phyloP scores from a whole-genome alignment of 2,329 filamentous ascomycete genomes.

The Diplocarpon rosae region DNA sequence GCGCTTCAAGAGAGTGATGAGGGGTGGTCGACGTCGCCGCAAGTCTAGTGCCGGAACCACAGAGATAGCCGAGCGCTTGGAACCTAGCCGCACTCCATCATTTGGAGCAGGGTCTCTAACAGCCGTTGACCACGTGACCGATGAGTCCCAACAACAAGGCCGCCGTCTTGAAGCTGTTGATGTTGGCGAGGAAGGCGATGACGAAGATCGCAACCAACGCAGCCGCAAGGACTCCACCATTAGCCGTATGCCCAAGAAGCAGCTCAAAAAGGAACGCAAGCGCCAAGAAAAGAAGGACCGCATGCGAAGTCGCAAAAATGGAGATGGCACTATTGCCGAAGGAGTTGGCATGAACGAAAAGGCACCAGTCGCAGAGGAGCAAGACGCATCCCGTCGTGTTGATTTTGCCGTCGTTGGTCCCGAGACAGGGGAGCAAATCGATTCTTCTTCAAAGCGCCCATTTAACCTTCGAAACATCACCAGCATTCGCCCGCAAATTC shows the following conservation, averaged over 20 bases:
- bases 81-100: slow-evolving; percentile 34
- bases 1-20: slow-evolving; percentile 65
- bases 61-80: slow-evolving; percentile 38
- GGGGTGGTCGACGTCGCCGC: slow-evolving; percentile 48
- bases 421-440: slow-evolving; percentile 19
- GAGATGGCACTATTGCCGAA: slow-evolving; percentile 17
- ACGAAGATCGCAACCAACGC: slow-evolving; percentile 29
- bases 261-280: slow-evolving; percentile 28
- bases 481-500: slow-evolving; percentile 44
- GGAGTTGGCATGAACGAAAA: slow-evolving; percentile 18
- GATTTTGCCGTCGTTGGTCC: slow-evolving; percentile 41
- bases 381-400: slow-evolving; percentile 41
- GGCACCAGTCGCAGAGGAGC: slow-evolving; percentile 8
- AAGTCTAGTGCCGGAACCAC: slow-evolving; percentile 67
- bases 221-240: slow-evolving; percentile 22
- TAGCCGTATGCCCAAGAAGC: slow-evolving; percentile 24
- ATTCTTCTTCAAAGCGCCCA: slow-evolving; percentile 30
- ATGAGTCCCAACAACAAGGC: slow-evolving; percentile 18
- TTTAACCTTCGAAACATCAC: slow-evolving; percentile 46
- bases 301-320: slow-evolving; percentile 16
- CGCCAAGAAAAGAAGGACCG: slow-evolving; percentile 17
- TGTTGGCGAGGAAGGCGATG: slow-evolving; percentile 43
- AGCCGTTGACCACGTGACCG: slow-evolving; percentile 15
- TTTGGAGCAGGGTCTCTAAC: slow-evolving; percentile 24
- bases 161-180: slow-evolving; percentile 29